A percentile compares a stretch with the other conserved stretches of the same genome.
Conservation (phyloP, 768 basidiomycete genomes). For the Lentinula boryana region DNA sequence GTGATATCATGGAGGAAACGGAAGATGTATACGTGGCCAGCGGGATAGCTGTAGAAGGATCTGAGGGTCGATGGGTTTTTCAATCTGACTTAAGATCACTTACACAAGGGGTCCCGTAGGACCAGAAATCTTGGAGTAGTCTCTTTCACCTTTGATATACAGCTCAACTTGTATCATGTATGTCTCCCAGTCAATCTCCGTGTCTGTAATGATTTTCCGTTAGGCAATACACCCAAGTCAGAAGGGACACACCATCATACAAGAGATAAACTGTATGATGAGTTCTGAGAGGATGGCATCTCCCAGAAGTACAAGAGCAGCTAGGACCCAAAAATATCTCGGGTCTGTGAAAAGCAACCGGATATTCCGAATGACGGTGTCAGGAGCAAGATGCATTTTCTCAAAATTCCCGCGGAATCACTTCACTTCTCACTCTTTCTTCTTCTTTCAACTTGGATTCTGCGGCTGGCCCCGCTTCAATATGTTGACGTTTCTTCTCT, state of each 20-base stretch:
- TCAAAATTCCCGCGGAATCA: not conserved
- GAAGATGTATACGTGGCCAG: slow-evolving; percentile 86
- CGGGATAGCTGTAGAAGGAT: slow-evolving; percentile 70
- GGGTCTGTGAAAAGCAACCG: slow-evolving; percentile 43
- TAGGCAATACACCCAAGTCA: slow-evolving; percentile 5
- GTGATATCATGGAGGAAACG: slow-evolving; percentile 61
- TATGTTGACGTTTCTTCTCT: not conserved
- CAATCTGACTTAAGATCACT: slow-evolving; percentile 15
- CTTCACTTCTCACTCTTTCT: no score
- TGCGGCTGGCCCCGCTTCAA: not conserved
- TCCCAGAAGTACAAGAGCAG: slow-evolving; percentile 57
- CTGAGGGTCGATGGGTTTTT: slow-evolving; percentile 1
- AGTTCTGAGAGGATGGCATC: slow-evolving; percentile 77
- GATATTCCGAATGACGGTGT: slow-evolving; percentile 14
- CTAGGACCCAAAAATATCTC: slow-evolving; percentile 62
- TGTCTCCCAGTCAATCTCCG: slow-evolving; percentile 97
- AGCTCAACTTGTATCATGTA: slow-evolving; percentile 86
- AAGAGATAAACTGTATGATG: slow-evolving; percentile 77
- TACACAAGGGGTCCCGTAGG: slow-evolving; percentile 94
- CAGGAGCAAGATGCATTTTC: not conserved
- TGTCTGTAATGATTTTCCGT: slow-evolving; percentile 52
- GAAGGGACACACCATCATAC: slow-evolving; percentile 40
- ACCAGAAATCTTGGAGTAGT: slow-evolving; percentile 78
- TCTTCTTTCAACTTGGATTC: not conserved
- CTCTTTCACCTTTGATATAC: slow-evolving; percentile 74